Conservation (phyloP, 371 early-diverging fungal species). For the Lichtheimia ramosa region DNA sequence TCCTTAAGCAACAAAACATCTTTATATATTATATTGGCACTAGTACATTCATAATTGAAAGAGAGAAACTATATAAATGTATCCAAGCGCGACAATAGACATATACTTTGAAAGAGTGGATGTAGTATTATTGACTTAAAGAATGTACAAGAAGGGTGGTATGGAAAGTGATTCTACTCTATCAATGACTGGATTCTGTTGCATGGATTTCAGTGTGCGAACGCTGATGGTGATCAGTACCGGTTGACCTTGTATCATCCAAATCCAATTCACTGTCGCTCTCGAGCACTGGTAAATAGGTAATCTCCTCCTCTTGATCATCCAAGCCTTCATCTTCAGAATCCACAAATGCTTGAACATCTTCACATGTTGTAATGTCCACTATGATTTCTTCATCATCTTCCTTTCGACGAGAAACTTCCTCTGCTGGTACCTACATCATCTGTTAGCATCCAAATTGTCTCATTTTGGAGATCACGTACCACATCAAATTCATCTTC, state of each 20-base stretch:
- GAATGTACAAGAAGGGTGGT: too few species aligned
- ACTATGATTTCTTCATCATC: conserved; percentile 60
- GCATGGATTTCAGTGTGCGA: too few species aligned
- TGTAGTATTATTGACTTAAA: too few species aligned
- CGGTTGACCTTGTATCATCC: neutral
- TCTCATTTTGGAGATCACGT: conserved; percentile 1
- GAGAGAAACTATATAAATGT: too few species aligned
- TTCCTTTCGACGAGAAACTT: conserved; percentile 41
- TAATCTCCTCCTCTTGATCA: conserved; percentile 44
- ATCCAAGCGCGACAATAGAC: too few species aligned
- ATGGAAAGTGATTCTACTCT: too few species aligned
- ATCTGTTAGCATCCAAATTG: neutral
- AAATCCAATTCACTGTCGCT: neutral
- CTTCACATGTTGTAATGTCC: conserved; percentile 64
- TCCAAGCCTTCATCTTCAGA: conserved; percentile 55
- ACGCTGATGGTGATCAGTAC: too few species aligned
- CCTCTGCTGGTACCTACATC: conserved; percentile 50
- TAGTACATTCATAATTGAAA: too few species aligned
- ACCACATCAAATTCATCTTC: conserved; percentile 94
- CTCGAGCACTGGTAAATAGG: conserved; percentile 26
- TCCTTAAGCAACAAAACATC: too few species aligned
- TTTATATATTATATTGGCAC: too few species aligned
- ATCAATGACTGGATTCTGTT: too few species aligned
- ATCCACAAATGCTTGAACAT: conserved; percentile 67
- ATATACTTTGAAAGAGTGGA: too few species aligned